phyloP scores from a whole-genome alignment of 2,329 filamentous ascomycete genomes.

The Diaporthe sp. region DNA sequence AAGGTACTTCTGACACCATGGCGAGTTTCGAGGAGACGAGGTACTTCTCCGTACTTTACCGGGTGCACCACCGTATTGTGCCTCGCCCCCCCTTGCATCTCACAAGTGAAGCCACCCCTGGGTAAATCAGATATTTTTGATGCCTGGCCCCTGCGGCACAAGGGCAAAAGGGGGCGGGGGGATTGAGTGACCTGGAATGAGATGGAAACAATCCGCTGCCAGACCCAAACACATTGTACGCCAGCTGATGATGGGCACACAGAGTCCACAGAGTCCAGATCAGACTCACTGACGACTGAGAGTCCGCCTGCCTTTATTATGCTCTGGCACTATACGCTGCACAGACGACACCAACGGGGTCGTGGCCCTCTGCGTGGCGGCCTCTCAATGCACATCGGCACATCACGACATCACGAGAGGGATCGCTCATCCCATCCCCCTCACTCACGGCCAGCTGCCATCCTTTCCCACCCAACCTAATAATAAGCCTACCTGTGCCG shows the following conservation, averaged over 20 bases:
- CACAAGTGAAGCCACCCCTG: slow-evolving; percentile 13
- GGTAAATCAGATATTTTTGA: slow-evolving; percentile 23
- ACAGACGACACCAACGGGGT: not conserved
- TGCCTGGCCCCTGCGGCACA: slow-evolving; percentile 14
- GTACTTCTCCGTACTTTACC: not conserved
- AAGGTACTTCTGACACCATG: slow-evolving; percentile 9
- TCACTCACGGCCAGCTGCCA: slow-evolving; percentile 8
- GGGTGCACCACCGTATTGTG: slow-evolving; percentile 11
- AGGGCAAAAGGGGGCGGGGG: slow-evolving; percentile 26
- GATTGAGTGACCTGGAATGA: not conserved
- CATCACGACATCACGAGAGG: slow-evolving; percentile 4
- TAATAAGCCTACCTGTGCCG: slow-evolving; percentile 6
- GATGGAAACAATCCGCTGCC: slow-evolving; percentile 19
- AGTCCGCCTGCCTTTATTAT: not conserved
- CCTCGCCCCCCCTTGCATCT: slow-evolving; percentile 8
- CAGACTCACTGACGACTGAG: not conserved
- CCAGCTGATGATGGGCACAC: not conserved
- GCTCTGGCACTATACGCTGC: slow-evolving; percentile 5
- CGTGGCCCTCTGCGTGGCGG: not conserved
- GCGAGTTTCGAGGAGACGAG: slow-evolving; percentile 22
- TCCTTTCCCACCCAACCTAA: slow-evolving; percentile 4
- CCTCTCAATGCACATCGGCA: not conserved
- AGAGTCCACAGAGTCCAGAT: not conserved
- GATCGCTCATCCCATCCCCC: not conserved
- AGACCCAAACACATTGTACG: not conserved